Conservation (phyloP, 2,329 filamentous ascomycete genomes). For the Talaromyces sp. region DNA sequence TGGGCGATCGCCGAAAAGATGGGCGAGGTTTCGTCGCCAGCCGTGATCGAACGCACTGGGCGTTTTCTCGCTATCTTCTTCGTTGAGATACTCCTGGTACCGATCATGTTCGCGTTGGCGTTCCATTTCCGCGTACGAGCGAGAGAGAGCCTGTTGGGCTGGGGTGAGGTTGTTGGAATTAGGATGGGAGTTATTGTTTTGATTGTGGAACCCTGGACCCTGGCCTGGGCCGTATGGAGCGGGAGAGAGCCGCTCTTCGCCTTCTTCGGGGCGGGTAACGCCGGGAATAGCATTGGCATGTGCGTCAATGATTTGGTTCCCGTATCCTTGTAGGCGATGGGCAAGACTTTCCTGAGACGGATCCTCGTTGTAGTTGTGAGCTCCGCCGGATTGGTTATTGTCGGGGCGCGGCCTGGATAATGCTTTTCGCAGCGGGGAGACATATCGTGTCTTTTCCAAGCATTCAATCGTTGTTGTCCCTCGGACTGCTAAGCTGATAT, state of each 20-base stretch:
- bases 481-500: slow-evolving; percentile 75
- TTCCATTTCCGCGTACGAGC: slow-evolving; percentile 61
- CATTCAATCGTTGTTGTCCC: slow-evolving; percentile 96
- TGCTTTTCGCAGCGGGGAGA: slow-evolving; percentile 74
- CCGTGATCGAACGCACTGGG: slow-evolving; percentile 94
- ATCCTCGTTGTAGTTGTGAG: slow-evolving; percentile 14
- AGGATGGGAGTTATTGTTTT: slow-evolving; percentile 1
- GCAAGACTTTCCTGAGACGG: slow-evolving; percentile 39
- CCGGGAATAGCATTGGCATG: slow-evolving; percentile 81
- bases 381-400: slow-evolving; percentile 51
- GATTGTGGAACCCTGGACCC: slow-evolving; percentile 4
- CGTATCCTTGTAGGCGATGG: slow-evolving; percentile 59
- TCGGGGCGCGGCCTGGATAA: slow-evolving; percentile 67
- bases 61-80: slow-evolving; percentile 82
- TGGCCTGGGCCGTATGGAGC: slow-evolving; percentile 26
- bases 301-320: slow-evolving; percentile 77
- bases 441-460: slow-evolving; percentile 91
- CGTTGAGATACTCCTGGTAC: slow-evolving; percentile 82
- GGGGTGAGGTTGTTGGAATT: slow-evolving; percentile 39
- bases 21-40: slow-evolving; percentile 73
- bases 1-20: slow-evolving; percentile 77
- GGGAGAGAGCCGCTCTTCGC: slow-evolving; percentile 61
- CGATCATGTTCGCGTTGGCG: slow-evolving; percentile 65
- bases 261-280: slow-evolving; percentile 78
- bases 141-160: slow-evolving; percentile 49